phyloP scores from a whole-genome alignment of 768 basidiomycete genomes.

The Phylloporus arenicola region DNA sequence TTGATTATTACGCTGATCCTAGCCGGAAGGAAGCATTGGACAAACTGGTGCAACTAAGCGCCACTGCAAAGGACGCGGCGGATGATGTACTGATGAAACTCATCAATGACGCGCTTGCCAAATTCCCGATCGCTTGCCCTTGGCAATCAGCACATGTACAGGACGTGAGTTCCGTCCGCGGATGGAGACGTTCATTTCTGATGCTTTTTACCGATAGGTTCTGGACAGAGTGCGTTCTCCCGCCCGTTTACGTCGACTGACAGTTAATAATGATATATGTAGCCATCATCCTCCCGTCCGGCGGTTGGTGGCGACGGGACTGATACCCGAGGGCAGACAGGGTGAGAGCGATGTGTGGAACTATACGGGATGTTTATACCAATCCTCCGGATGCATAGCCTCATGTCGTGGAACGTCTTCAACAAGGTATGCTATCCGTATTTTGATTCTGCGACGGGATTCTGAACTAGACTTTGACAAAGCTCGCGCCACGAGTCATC shows the following conservation, averaged over 20 bases:
- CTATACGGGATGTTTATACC: not conserved
- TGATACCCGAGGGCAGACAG: constrained; percentile 13
- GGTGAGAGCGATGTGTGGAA: constrained; percentile 10
- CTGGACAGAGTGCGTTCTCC: constrained; percentile 33
- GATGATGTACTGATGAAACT: constrained; percentile 36
- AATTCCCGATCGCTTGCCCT: constrained; percentile 13
- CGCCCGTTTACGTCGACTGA: not conserved
- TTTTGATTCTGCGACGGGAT: constrained; percentile 6
- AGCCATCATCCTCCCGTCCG: constrained; percentile 6
- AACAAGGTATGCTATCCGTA: constrained; percentile 8
- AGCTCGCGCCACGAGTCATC: constrained; percentile 44
- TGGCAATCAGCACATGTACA: constrained; percentile 28
- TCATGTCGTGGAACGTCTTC: constrained; percentile 28
- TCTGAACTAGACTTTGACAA: constrained; percentile 5
- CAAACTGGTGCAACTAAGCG: constrained; percentile 37
- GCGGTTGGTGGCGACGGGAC: constrained; percentile 7
- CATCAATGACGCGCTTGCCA: constrained; percentile 45
- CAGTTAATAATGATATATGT: constrained; percentile 1
- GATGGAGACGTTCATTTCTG: constrained; percentile 16
- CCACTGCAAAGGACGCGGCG: constrained; percentile 20
- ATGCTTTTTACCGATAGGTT: constrained; percentile 36
- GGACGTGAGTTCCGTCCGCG: constrained; percentile 24
- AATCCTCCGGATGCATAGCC: constrained; percentile 22
- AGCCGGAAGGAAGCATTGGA: constrained; percentile 26
- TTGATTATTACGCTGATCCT: constrained; percentile 55